Evolutionary conservation across 768 basidiomycete species (phyloP).

Genomic region (Cubamyces sp.): DNA sequence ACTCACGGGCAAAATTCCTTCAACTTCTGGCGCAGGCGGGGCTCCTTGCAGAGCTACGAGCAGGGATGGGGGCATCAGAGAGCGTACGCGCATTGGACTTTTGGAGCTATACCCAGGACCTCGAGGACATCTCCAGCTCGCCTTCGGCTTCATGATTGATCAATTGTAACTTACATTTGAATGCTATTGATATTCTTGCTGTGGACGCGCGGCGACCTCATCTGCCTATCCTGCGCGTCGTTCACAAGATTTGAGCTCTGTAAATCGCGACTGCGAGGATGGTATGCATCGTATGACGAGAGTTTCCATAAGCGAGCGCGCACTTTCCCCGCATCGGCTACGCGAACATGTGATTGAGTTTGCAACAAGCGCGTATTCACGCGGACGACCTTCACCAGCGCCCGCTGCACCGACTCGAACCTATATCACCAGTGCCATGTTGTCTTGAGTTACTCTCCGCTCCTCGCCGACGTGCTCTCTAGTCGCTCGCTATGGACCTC

Average conservation of each 20-base stretch:
- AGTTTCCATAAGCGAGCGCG: constrained; percentile 6
- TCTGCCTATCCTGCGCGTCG: background rate
- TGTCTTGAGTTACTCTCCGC: background rate
- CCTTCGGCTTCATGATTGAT: background rate
- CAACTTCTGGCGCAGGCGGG: constrained; percentile 53
- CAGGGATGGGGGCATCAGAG: constrained; percentile 26
- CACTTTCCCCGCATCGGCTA: constrained; percentile 7
- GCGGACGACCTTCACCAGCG: background rate
- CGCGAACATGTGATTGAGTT: constrained; percentile 6
- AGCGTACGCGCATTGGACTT: constrained; percentile 51
- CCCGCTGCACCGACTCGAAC: background rate
- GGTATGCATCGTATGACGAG: constrained; percentile 9
- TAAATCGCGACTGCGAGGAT: too few relatives aligned
- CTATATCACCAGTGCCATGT: constrained; percentile 10
- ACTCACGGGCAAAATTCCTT: constrained; percentile 72
- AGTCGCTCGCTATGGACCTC: constrained; percentile 1
- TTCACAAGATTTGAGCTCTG: background rate
- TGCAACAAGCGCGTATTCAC: constrained; percentile 1
- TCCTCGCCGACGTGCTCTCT: background rate
- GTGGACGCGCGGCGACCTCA: background rate
- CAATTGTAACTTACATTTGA: background rate
- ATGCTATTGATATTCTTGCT: background rate
- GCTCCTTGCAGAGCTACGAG: constrained; percentile 39
- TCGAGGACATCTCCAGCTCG: background rate
- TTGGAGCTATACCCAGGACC: constrained; percentile 60